phyloP scores from a whole-genome alignment of 2,329 filamentous ascomycete genomes.

The Xylariales sp. region DNA sequence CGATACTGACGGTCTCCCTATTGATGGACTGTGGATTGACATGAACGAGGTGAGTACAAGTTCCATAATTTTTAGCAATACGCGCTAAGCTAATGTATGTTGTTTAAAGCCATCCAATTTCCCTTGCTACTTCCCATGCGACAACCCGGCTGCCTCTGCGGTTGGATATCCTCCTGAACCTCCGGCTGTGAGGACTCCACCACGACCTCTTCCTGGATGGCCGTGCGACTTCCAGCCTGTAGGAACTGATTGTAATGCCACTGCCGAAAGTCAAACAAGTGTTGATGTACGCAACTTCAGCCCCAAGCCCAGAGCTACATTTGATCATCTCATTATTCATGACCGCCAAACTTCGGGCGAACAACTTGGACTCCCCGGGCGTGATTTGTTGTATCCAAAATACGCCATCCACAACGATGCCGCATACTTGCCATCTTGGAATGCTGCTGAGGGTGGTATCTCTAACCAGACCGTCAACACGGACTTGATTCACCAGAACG shows the following conservation, averaged over 20 bases:
- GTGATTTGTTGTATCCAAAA: conserved; percentile 59
- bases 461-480: conserved; percentile 61
- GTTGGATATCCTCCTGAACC: conserved; percentile 54
- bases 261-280: too few species aligned
- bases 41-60: conserved; percentile 54
- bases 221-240: conserved; percentile 62
- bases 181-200: conserved; percentile 58
- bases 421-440: conserved; percentile 36
- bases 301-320: too few species aligned
- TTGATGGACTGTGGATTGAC: conserved; percentile 77
- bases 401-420: conserved; percentile 63
- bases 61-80: not conserved
- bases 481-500: conserved; percentile 64
- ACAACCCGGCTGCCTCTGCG: conserved; percentile 35
- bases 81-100: conserved; percentile 1
- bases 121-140: conserved; percentile 51
- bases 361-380: conserved; percentile 53
- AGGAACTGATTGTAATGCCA: conserved; percentile 31
- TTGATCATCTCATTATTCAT: too few species aligned
- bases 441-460: conserved; percentile 39
- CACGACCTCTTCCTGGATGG: conserved; percentile 65
- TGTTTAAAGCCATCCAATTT: conserved; percentile 34
- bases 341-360: too few species aligned
- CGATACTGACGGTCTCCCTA: conserved; percentile 60
- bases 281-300: too few species aligned